Evolutionary conservation across 495 filamentous ascomycete species (phyloP), one percentile per base, ranked within the genome.

Genomic region (Penicillium dipodomyicola): DNA sequence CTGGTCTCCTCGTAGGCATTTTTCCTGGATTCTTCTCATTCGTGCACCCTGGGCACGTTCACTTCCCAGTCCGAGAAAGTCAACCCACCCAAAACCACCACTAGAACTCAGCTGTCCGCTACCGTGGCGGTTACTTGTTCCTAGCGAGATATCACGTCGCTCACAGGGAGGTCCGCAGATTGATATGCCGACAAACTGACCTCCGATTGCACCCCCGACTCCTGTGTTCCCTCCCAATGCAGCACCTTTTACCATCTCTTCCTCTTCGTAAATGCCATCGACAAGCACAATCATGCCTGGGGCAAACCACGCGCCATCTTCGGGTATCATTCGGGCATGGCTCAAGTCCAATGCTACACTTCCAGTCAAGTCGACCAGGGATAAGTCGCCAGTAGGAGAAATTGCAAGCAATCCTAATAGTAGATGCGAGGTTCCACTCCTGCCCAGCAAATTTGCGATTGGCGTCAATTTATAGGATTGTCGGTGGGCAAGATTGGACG

Each of bases 241-340:
- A 10, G 81, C 84, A 9, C 85, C 84, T 33, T 73, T 71, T 27
- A 82, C 80, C 62, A 84, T 83, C 53, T 88, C 88, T 63, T 95
- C 91, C 69, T 97, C 94, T 71, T 96, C 92, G 66, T 97, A 98
- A 20, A 91, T 82, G 2, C 94, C 94, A 65, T 97, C 95, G 7
- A 97, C 84, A 27, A 97, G 78, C 3, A 97, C 88, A 55, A 98
- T 90, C 90, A 96, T 96, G 2, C 94, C 94, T 0, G 94, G 92
- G 1, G 85, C 82, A 65, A 96, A 95, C 88, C 90, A 97, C 7
- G 88, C 87, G 17, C 88, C 91, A 60, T 95, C 86, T 58, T 90
- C 84, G 1, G 92, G 92, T 56, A 96, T 86, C 37, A 88, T 82
- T 20, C 84, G 82, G 0, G 92, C 91, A 63, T 94, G 88, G 17